A percentile compares a stretch with the other conserved stretches of the same genome.
Evolutionary conservation across 805 yeast genomes (phyloP).

Genomic region (Naumovozyma baii): DNA sequence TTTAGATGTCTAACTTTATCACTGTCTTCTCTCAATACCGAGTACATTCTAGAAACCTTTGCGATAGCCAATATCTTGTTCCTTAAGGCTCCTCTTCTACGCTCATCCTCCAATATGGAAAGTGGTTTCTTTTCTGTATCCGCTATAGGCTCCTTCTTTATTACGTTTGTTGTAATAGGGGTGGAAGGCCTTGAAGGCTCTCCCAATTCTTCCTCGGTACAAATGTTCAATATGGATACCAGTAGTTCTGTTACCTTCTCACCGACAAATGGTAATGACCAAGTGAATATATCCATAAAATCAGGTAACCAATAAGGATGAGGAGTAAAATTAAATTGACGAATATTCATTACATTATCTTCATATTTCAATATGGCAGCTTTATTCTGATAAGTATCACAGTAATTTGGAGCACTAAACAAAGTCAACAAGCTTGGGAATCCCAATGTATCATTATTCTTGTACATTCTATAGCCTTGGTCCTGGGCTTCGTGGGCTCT

Average conservation of each 20-base stretch:
- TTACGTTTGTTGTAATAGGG: constrained; percentile 36
- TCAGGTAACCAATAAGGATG: constrained; percentile 94
- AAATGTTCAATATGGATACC: constrained; percentile 73
- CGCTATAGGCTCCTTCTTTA: background rate
- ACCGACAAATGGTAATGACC: constrained; percentile 95
- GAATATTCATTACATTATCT: constrained; percentile 77
- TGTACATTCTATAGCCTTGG: constrained; percentile 85
- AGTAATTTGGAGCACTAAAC: constrained; percentile 86
- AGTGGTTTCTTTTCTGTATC: background rate
- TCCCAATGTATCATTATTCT: constrained; percentile 63
- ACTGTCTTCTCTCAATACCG: constrained; percentile 76
- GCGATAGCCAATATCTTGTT: constrained; percentile 93
- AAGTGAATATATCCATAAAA: constrained; percentile 87
- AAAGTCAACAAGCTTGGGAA: constrained; percentile 80
- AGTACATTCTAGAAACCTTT: constrained; percentile 88
- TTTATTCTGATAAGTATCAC: constrained; percentile 79
- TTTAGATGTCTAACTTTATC: constrained; percentile 78
- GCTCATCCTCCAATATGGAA: constrained; percentile 22
- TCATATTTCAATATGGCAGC: constrained; percentile 88
- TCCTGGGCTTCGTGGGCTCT: constrained; percentile 95
- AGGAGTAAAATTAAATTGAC: constrained; percentile 79
- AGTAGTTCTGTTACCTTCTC: constrained; percentile 89
- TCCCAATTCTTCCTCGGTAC: constrained; percentile 83
- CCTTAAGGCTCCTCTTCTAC: constrained; percentile 47
- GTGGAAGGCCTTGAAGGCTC: constrained; percentile 32